phyloP scores from a whole-genome alignment of 768 basidiomycete genomes.

The Mycena vitilis region DNA sequence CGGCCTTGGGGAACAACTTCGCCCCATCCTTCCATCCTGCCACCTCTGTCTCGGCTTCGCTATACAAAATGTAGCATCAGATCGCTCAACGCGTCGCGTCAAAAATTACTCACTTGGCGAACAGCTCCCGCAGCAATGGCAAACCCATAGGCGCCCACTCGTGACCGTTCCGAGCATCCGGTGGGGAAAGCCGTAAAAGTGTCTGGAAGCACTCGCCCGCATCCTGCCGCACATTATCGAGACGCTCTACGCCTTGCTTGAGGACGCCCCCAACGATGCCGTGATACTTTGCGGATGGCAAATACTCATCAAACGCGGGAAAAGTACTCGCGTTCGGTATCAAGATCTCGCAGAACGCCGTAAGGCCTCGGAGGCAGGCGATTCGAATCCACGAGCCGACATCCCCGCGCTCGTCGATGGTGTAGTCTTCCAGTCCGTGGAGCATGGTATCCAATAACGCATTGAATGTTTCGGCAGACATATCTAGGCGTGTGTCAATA shows the following conservation, averaged over 20 bases:
- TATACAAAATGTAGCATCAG: slow-evolving; percentile 37
- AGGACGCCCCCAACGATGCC: slow-evolving; percentile 72
- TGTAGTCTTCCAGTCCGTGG: slow-evolving; percentile 90
- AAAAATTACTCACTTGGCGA: slow-evolving; percentile 53
- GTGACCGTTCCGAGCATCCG: slow-evolving; percentile 51
- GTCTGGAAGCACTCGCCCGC: slow-evolving; percentile 72
- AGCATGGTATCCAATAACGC: slow-evolving; percentile 67
- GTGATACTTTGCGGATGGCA: slow-evolving; percentile 70
- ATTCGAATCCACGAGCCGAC: slow-evolving; percentile 96
- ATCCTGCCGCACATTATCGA: slow-evolving; percentile 89
- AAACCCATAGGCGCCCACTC: slow-evolving; percentile 66
- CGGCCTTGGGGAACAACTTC: slow-evolving; percentile 81
- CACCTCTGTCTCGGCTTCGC: slow-evolving; percentile 40
- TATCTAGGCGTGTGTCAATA: slow-evolving; percentile 50
- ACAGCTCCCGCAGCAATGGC: slow-evolving; percentile 62
- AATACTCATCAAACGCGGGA: slow-evolving; percentile 64
- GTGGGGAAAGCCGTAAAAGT: slow-evolving; percentile 61
- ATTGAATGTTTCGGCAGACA: slow-evolving; percentile 58
- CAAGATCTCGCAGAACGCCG: slow-evolving; percentile 63
- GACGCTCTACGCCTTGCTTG: slow-evolving; percentile 90
- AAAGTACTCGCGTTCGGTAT: slow-evolving; percentile 56
- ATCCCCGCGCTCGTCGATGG: slow-evolving; percentile 94
- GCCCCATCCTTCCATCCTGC: slow-evolving; percentile 76
- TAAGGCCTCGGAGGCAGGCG: slow-evolving; percentile 76
- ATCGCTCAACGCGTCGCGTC: slow-evolving; percentile 8